Evolutionary conservation across 805 yeast species (phyloP), one percentile per base, ranked within the genome.

Genomic region (Clavispora carvajalis): DNA sequence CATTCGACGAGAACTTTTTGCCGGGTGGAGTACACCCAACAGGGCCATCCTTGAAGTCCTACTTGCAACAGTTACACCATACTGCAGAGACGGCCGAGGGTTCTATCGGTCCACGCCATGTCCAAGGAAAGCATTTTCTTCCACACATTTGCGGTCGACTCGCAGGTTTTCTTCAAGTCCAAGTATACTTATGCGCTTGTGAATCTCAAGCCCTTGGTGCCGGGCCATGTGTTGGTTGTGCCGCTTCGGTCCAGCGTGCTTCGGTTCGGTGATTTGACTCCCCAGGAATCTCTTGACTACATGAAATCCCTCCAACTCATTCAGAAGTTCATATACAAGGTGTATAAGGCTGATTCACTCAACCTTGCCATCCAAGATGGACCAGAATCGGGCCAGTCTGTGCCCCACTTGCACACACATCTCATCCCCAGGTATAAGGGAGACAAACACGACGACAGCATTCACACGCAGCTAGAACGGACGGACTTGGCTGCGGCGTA

Each of bases 291-390:
- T 3, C 59, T 70, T 2, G 99, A 93, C 59, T 85, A 82, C 59
- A 88, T 89, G 73, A 60, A 62, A 18, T 79, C 95, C 0, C 66
- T 93, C 8, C 96, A 86, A 49, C 54, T 74, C 35, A 73, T 93
- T 0, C 81, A 88, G 45, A 63, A 65, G 39, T 83, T 89, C 47
- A 80, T 93, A 12, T 80, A 74, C 47, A 54, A 70, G 42, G 66
- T 73, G 10, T 93, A 81, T 59, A 72, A 80, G 25, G 95, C 96
- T 2, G 95, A 90, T 51, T 71, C 95, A 1, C 56, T 89, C 44
- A 95, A 95, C 57, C 74, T 93, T 29, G 91, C 97, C 9, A 87
- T 95, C 44, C 99, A 93, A 59, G 99, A 93, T 58, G 99, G 99
- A 0, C 85, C 89, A 0, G 88, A 88, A 37, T 91, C 97, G 1